These are phyloP conservation scores for Candida taoyuanica DNA, from an alignment of 805 yeast genomes.

Conservation along the genomic window DNA sequence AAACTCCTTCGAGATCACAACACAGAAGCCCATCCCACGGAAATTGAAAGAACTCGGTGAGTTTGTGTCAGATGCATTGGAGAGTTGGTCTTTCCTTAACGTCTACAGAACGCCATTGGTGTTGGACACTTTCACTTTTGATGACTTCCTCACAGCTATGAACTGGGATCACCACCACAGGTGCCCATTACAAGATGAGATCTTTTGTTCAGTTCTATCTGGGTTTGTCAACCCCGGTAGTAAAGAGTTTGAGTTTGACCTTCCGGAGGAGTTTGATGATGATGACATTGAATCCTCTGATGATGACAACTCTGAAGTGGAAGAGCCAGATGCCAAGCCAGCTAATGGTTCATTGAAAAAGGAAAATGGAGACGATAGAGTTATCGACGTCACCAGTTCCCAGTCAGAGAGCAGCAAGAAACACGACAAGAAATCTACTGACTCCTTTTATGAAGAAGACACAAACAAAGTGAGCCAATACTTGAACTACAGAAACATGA, in stretches of 20 bases:
- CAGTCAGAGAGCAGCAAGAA: conserved; percentile 22
- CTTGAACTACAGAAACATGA: conserved; percentile 50
- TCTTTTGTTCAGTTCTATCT: conserved; percentile 61
- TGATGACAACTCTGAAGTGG: too few species aligned
- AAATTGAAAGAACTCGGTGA: conserved; percentile 15
- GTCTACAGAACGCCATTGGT: conserved; percentile 59
- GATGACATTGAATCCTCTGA: too few species aligned
- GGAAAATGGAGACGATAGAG: conserved; percentile 14
- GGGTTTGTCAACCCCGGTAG: conserved; percentile 45
- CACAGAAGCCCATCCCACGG: conserved; percentile 21
- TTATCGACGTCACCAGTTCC: conserved; percentile 10
- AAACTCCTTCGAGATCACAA: conserved; percentile 16
- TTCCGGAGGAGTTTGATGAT: conserved; percentile 24
- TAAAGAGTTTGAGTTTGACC: conserved; percentile 30
- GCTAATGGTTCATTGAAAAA: conserved; percentile 2
- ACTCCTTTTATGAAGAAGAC: conserved; percentile 15
- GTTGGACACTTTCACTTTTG: conserved; percentile 75
- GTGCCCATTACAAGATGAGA: conserved; percentile 55
- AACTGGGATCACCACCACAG: conserved; percentile 40
- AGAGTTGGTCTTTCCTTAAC: conserved; percentile 72
- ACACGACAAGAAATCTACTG: conserved; percentile 10
- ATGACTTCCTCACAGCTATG: conserved; percentile 56
- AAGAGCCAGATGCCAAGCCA: conserved; percentile 24
- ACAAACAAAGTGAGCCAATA: conserved; percentile 30
- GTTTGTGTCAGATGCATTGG: conserved; percentile 43